A percentile compares a stretch with the other conserved stretches of the same genome.
Conservation (phyloP, 73 alveolate genomes). For the Effrenium voratum region DNA sequence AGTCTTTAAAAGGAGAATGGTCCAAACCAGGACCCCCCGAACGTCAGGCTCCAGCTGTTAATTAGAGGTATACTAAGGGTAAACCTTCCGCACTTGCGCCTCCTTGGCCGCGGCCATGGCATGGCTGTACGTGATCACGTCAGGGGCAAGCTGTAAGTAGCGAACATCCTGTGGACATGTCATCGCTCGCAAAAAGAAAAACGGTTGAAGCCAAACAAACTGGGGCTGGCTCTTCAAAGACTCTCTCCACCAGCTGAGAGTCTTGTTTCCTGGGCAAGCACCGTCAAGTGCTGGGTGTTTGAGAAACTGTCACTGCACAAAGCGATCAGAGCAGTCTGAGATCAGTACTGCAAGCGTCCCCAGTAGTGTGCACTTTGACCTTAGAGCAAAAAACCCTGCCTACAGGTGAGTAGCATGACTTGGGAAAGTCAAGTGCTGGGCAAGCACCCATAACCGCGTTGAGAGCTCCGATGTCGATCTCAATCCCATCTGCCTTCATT, state of each 20-base stretch:
- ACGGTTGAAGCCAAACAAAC: background rate
- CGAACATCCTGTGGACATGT: background rate
- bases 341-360: constrained; percentile 47
- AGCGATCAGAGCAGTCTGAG: background rate
- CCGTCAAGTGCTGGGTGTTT: background rate
- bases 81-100: background rate
- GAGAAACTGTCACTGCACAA: background rate
- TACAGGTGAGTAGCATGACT: background rate
- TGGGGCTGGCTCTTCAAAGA: background rate
- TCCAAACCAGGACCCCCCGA: no score
- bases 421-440: background rate
- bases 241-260: background rate
- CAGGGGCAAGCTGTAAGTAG: constrained; percentile 22
- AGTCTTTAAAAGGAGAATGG: no score
- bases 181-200: background rate
- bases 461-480: constrained; percentile 61
- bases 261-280: constrained; percentile 16
- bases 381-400: background rate
- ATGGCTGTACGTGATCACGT: constrained; percentile 76
- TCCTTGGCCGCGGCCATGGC: constrained; percentile 47
- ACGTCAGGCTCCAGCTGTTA: no score
- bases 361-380: constrained; percentile 45
- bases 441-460: constrained; percentile 70
- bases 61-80: no score
- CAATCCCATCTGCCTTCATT: background rate